Evolutionary conservation across 805 yeast species (phyloP), one percentile per base, ranked within the genome.

Genomic region (Myxozyma neotropica): DNA sequence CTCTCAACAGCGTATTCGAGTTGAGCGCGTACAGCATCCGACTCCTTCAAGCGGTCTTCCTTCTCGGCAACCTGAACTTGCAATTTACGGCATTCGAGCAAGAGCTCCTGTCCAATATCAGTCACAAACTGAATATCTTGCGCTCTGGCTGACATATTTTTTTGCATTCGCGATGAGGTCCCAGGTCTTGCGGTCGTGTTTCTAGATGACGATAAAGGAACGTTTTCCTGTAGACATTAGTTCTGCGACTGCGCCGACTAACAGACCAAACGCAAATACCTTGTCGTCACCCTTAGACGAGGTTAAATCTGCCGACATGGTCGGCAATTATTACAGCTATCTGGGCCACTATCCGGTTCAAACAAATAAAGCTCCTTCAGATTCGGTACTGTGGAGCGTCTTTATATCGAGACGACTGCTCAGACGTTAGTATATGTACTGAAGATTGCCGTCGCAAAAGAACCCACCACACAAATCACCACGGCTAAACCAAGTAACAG

Each of bases 71-170:
- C 53, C 12, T 70, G 58, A 24, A 55, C 59, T 38, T 69, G 72
- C 31, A 72, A 68, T 40, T 65, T 63, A n/a, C 77, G 68, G 60
- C 75, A 72, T 45, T 74, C 74, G 23, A 60, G 60, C 43, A 74
- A 65, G 12, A 74, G 63, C 40, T 59, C 68, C 53, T 73, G 73
- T 21, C 72, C 68, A 27, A 74, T 62, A 17, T 72, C 73, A 10
- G 73, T 55, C 0, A 69, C 75, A 55, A 73, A 74, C 35, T 68
- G 61, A 33, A 70, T 58, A 53, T 72, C 69, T 38, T 62, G 66
- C 13, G 58, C 29, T 29, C 66, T 38, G 3, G 57, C 35, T 12
- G 57, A 57, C 15, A 62, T 36, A 45, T 63, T 62, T 40, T 43
- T 50, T 40, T 58, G 61, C 46, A 50, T 59, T n/a, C 65, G 50